Conservation (phyloP, 129 eudicot genomes). For the Chrysanthemum seticuspe region DNA sequence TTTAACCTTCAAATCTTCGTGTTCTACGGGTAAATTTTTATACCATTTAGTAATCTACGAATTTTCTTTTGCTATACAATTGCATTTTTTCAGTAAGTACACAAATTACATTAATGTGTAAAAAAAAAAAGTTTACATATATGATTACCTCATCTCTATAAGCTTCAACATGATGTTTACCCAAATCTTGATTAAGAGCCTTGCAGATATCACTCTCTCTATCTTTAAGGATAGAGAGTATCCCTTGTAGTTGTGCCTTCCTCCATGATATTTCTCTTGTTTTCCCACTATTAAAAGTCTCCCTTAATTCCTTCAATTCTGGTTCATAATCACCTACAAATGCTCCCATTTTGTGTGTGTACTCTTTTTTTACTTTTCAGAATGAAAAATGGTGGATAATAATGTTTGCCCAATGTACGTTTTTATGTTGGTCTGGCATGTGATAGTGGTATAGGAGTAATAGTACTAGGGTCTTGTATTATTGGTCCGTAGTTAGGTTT, state of each 20-base stretch:
- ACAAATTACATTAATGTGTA: background rate
- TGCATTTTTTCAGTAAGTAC: background rate
- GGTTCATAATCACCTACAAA: conserved; percentile 32
- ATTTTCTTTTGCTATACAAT: no score
- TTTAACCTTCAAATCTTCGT: background rate
- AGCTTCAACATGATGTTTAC: conserved; percentile 68
- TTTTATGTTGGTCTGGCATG: background rate
- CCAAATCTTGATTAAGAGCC: conserved; percentile 79
- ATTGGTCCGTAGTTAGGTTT: conserved; percentile 3
- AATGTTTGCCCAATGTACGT: background rate
- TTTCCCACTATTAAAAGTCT: conserved; percentile 58
- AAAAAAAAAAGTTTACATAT: background rate
- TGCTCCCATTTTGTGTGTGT: conserved; percentile 33
- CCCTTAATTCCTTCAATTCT: conserved; percentile 52
- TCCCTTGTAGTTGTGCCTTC: conserved; percentile 53
- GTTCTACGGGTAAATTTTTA: background rate
- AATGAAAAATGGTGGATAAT: background rate
- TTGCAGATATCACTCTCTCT: conserved; percentile 52
- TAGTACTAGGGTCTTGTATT: conserved; percentile 7
- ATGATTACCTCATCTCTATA: conserved; percentile 77
- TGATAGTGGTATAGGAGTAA: background rate
- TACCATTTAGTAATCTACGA: no score
- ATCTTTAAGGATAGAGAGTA: conserved; percentile 51
- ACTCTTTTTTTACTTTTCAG: background rate
- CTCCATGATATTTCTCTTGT: conserved; percentile 79